Base-by-base conservation (phyloP, 2,329 filamentous ascomycete genomes). In the Colletotrichum eremochloae region DNA sequence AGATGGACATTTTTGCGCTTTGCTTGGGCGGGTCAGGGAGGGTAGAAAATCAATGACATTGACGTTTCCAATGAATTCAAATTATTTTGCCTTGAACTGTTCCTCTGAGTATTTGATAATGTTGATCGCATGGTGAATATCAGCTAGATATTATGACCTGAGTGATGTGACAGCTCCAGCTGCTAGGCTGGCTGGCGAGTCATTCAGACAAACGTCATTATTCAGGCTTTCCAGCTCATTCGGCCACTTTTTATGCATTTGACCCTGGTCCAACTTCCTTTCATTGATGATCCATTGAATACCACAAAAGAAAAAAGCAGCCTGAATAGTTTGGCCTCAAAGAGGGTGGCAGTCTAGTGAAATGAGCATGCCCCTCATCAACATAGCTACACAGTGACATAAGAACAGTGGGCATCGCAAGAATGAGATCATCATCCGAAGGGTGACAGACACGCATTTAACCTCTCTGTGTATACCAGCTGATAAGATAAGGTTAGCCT, bases 31-130 rank as follows among this genome's bases (percentile, higher is more conserved):
- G 60, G 55, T 65, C 44, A 65, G 55, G 61, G 67, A 65, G 55
- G 61, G 40, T 72, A 70, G 70, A 70, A 72, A 70, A 72, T 50
- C 60, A 70, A 72, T 56, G 66, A 72, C 55, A 72, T 70, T 70
- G 56, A 72, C 60, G 67, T 70, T 72, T 72, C 55, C 61, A 64
- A 64, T 55, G 65, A 72, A 5, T 24, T 20, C 14, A n/a, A 24
- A 24, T 9, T 20, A n/a, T 15, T 29, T 24, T 12, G 24, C n/a
- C 9, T 42, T n/a, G 18, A n/a, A 3, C 20, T 33, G 38, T 29
- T 56, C 18, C n/a, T 40, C 3, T 31, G 15, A 5, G 18, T 24
- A 29, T 12, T 36, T 14, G 15, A 20, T 11, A 5, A 29, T 63
- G n/a, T 18, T 20, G n/a, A 38, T 6, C 8, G 15, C 8, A 20